A percentile compares a stretch with the other conserved stretches of the same genome.
Evolutionary conservation across 768 basidiomycete species (phyloP).

Genomic region (Podaxis carcinomalis): DNA sequence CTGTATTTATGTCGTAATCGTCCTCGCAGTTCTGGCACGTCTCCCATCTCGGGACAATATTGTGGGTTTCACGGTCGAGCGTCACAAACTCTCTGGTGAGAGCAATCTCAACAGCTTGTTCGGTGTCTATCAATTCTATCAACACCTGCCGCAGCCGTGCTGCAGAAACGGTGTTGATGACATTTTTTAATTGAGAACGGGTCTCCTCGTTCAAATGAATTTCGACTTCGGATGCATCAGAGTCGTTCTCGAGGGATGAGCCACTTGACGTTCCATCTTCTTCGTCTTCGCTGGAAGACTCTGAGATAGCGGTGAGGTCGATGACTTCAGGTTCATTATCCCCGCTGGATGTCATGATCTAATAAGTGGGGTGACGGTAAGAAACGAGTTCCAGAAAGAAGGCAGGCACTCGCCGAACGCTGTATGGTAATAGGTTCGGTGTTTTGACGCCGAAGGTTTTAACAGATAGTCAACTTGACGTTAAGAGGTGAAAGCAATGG

Average conservation of each 20-base stretch:
- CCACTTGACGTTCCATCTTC: conserved; percentile 17
- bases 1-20: conserved; percentile 38
- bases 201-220: conserved; percentile 35
- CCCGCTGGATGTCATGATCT: conserved; percentile 22
- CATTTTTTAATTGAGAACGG: conserved; percentile 36
- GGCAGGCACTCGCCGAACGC: neutral
- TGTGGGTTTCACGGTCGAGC: conserved; percentile 28
- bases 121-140: conserved; percentile 31
- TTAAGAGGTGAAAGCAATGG: conserved; percentile 1
- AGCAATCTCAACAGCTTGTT: conserved; percentile 37
- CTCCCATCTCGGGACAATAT: conserved; percentile 40
- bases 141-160: conserved; percentile 39
- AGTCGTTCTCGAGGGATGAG: conserved; percentile 15
- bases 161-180: conserved; percentile 39
- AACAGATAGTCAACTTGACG: conserved; percentile 3
- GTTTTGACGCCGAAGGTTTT: neutral
- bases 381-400: neutral
- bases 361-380: conserved; percentile 4
- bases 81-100: conserved; percentile 41
- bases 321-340: conserved; percentile 32
- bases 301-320: conserved; percentile 39
- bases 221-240: conserved; percentile 27
- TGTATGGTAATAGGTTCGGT: neutral
- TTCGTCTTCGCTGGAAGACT: conserved; percentile 25
- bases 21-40: conserved; percentile 42